phyloP scores from a whole-genome alignment of 2,329 filamentous ascomycete genomes.

The Diaporthe vaccinii region DNA sequence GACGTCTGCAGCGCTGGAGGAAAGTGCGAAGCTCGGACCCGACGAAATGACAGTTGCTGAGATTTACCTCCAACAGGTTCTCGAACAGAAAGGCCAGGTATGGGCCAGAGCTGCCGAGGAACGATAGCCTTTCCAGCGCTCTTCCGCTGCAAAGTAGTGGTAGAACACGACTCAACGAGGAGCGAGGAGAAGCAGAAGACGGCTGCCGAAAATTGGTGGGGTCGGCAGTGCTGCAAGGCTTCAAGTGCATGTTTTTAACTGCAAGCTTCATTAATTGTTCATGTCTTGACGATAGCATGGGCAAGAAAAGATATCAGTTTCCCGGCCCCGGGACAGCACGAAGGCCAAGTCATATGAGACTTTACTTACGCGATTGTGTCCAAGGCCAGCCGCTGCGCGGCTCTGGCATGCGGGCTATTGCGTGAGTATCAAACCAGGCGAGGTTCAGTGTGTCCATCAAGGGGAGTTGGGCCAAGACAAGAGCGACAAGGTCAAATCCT shows the following conservation, averaged over 20 bases:
- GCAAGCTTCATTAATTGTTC: neutral
- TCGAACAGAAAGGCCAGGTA: neutral
- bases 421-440: neutral
- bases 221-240: neutral
- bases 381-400: neutral
- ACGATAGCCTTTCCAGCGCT: neutral
- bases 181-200: too few relatives aligned
- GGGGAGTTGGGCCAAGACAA: neutral
- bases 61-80: neutral
- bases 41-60: neutral
- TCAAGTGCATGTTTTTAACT: neutral
- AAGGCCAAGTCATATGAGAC: too few relatives aligned
- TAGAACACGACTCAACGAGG: neutral
- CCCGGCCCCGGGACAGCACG: too few relatives aligned
- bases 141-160: neutral
- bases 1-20: neutral
- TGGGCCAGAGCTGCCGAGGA: neutral
- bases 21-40: neutral
- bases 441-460: neutral
- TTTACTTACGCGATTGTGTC: neutral
- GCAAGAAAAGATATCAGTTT: neutral
- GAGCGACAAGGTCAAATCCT: neutral
- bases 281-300: neutral
- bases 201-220: neutral
- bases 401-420: neutral